These are phyloP conservation scores for Boletus subluridellus DNA, from an alignment of 1,284 basidiomycete species.

Conservation along the genomic window DNA sequence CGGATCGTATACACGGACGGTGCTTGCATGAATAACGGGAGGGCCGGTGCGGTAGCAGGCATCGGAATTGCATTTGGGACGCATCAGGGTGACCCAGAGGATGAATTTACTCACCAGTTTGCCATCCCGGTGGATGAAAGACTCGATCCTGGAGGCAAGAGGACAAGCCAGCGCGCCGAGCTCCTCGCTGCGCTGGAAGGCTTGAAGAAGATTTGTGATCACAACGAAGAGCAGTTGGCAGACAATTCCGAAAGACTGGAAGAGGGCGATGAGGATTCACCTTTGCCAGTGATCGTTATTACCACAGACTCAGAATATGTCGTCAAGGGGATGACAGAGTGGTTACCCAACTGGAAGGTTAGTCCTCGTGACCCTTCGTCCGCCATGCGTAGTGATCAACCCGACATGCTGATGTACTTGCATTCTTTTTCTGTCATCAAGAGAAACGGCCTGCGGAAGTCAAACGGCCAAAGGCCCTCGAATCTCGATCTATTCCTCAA, in stretches of 20 bases:
- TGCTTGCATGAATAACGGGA: slow-evolving; percentile 8
- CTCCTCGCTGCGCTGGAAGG: slow-evolving; percentile 32
- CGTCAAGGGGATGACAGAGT: slow-evolving; percentile 36
- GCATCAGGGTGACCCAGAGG: neutral
- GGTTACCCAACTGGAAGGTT: slow-evolving; percentile 37
- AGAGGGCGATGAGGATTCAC: neutral
- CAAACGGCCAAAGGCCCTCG: slow-evolving; percentile 4
- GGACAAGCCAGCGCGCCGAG: slow-evolving; percentile 38
- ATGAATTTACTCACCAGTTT: slow-evolving; percentile 8
- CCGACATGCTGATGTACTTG: neutral
- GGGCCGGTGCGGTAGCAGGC: neutral
- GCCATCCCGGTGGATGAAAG: slow-evolving; percentile 24
- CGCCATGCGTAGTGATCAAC: neutral
- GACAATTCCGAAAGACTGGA: too few relatives aligned
- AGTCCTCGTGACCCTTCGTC: neutral
- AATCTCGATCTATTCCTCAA: slow-evolving; percentile 16
- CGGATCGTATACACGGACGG: slow-evolving; percentile 12
- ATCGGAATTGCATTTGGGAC: slow-evolving; percentile 14
- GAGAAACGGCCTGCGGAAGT: neutral
- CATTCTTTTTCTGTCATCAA: neutral
- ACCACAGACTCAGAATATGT: slow-evolving; percentile 39
- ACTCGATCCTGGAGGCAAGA: slow-evolving; percentile 21
- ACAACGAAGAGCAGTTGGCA: neutral
- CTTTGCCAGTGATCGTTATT: slow-evolving; percentile 10
- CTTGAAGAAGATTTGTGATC: slow-evolving; percentile 7